Conservation (phyloP, 768 basidiomycete species). For the Pholiota microspora region DNA sequence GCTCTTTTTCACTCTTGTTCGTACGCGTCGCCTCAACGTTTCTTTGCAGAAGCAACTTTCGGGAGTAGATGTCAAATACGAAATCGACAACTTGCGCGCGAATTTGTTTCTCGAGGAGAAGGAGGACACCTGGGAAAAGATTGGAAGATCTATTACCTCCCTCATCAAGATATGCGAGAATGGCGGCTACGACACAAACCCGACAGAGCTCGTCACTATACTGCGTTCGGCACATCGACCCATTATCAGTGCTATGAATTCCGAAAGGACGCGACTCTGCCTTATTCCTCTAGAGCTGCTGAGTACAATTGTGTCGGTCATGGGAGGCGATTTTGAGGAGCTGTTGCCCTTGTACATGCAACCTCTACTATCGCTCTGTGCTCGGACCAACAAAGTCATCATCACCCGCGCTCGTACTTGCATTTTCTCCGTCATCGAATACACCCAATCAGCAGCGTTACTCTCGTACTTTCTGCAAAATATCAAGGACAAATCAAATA, state of each 20-base stretch:
- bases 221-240: constrained; percentile 53
- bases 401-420: constrained; percentile 61
- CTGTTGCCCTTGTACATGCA: constrained; percentile 69
- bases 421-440: constrained; percentile 59
- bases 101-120: constrained; percentile 52
- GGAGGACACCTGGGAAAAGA: constrained; percentile 79
- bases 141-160: constrained; percentile 45
- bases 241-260: constrained; percentile 58
- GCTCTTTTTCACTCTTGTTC: background rate
- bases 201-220: constrained; percentile 43
- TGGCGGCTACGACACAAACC: constrained; percentile 49
- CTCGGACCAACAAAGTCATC: constrained; percentile 78
- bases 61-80: constrained; percentile 23
- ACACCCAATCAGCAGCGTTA: constrained; percentile 64
- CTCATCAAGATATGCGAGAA: constrained; percentile 50
- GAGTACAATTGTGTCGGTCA: constrained; percentile 45
- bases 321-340: constrained; percentile 65
- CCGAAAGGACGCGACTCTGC: constrained; percentile 74
- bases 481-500: constrained; percentile 66
- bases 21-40: background rate
- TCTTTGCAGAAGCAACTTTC: constrained; percentile 1
- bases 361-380: constrained; percentile 61
- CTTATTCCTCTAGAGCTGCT: constrained; percentile 65
- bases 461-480: constrained; percentile 58
- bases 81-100: constrained; percentile 42